Percentiles rank a stretch among this genome's conserved stretches.
phyloP scores from a whole-genome alignment of 2,329 filamentous ascomycete species.

The Hymenoscyphus infarciens region DNA sequence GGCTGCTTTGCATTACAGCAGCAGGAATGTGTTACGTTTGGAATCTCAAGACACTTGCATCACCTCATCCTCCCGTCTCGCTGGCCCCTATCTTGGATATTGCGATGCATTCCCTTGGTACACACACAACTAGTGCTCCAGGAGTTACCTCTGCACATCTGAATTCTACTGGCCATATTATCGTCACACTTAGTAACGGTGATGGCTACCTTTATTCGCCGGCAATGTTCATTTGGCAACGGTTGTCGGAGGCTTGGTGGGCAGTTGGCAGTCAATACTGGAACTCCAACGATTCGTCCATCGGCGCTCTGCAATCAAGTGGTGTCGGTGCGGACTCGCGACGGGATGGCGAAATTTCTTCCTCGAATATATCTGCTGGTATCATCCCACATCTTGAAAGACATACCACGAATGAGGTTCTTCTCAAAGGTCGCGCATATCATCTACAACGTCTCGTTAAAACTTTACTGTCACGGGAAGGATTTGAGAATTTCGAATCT shows the following conservation, averaged over 20 bases:
- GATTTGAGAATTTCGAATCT: conserved; percentile 88
- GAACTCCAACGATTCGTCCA: conserved; percentile 93
- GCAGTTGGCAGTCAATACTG: conserved; percentile 97
- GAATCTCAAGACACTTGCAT: conserved; percentile 79
- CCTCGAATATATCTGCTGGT: conserved; percentile 73
- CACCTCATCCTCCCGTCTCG: conserved; percentile 86
- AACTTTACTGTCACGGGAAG: conserved; percentile 78
- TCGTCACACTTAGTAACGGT: conserved; percentile 90
- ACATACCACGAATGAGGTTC: conserved; percentile 88
- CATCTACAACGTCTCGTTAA: conserved; percentile 91
- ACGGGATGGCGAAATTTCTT: conserved; percentile 45
- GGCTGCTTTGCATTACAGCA: conserved; percentile 84
- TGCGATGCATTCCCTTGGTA: conserved; percentile 73
- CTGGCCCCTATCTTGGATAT: conserved; percentile 85
- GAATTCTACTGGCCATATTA: conserved; percentile 79
- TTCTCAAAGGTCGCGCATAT: conserved; percentile 88
- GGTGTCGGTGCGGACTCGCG: conserved; percentile 56
- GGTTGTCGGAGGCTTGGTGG: conserved; percentile 97
- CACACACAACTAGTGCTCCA: conserved; percentile 72
- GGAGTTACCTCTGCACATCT: conserved; percentile 87
- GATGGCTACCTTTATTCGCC: conserved; percentile 90
- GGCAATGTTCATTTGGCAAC: conserved; percentile 86
- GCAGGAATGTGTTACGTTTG: conserved; percentile 89
- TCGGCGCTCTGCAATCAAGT: conserved; percentile 73
- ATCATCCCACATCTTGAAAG: conserved; percentile 92